These are phyloP conservation scores for Opeltia flavorubescens DNA, from an alignment of 495 filamentous ascomycete species.

Conservation along the genomic window DNA sequence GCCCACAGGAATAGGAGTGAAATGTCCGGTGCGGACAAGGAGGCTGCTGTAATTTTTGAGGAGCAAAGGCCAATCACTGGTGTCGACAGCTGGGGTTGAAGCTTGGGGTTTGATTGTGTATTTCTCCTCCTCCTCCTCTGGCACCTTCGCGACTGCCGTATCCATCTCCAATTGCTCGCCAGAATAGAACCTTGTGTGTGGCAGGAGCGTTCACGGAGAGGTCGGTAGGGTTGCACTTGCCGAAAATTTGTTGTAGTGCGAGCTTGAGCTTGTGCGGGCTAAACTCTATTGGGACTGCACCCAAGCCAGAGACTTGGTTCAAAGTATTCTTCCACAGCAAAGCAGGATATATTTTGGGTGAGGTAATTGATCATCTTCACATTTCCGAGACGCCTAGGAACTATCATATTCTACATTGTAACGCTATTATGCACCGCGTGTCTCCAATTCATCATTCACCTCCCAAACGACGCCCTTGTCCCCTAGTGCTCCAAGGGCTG, in stretches of 20 bases:
- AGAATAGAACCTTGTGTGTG: no score
- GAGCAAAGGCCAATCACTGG: slow-evolving; percentile 74
- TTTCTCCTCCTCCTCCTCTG: slow-evolving; percentile 54
- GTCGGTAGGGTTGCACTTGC: slow-evolving; percentile 27
- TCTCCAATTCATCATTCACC: slow-evolving; percentile 18
- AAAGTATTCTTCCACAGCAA: no score
- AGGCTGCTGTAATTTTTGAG: slow-evolving; percentile 87
- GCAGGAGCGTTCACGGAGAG: no score
- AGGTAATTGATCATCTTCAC: no score
- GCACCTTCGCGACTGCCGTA: slow-evolving; percentile 42
- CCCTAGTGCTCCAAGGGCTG: slow-evolving; percentile 47
- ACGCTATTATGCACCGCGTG: neutral
- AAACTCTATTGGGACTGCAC: neutral
- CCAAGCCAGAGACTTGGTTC: neutral
- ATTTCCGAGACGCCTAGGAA: no score
- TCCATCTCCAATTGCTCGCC: slow-evolving; percentile 31
- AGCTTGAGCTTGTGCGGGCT: neutral
- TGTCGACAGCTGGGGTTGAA: slow-evolving; percentile 53
- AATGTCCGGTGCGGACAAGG: slow-evolving; percentile 78
- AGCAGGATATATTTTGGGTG: no score
- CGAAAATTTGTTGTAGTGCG: slow-evolving; percentile 20
- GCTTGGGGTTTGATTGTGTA: slow-evolving; percentile 81
- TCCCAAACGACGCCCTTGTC: slow-evolving; percentile 55
- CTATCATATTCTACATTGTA: neutral
- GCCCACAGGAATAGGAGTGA: slow-evolving; percentile 83